Percentiles rank a stretch among this genome's conserved stretches.
phyloP scores from a whole-genome alignment of 2,329 filamentous ascomycete genomes.

The Colletotrichum sp. region DNA sequence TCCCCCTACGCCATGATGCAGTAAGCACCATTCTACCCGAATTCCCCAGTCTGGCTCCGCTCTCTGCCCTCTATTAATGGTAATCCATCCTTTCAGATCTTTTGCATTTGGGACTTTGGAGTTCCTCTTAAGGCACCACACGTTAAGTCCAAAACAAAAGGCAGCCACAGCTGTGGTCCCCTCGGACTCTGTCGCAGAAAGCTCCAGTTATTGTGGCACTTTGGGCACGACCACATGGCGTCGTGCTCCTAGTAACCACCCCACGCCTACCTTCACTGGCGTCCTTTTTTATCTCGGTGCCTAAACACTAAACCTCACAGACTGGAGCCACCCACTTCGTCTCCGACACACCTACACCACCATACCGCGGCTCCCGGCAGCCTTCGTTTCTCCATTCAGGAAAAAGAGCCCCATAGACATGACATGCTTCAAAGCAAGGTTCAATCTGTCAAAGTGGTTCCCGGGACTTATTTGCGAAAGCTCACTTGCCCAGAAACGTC shows the following conservation, averaged over 20 bases:
- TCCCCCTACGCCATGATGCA: background rate
- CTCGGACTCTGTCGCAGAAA: background rate
- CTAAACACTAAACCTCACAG: conserved; percentile 13
- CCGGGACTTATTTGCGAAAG: background rate
- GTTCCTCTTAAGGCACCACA: background rate
- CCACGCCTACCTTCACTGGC: background rate
- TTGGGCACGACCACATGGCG: background rate
- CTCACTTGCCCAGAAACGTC: background rate
- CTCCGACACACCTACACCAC: background rate
- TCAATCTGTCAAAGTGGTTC: background rate
- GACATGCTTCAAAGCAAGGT: background rate
- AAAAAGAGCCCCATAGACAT: background rate
- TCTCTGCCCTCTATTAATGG: background rate
- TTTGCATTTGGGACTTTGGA: background rate
- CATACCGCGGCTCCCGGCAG: background rate
- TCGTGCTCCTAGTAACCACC: background rate
- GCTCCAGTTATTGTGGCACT: background rate
- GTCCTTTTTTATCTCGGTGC: conserved; percentile 16
- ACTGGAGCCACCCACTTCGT: conserved; percentile 1
- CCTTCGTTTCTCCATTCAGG: background rate
- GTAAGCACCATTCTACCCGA: background rate
- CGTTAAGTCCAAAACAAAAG: background rate
- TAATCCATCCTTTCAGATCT: background rate
- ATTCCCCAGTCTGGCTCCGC: background rate
- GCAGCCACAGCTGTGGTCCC: background rate